These are phyloP conservation scores for Tulasnella sp. DNA, from an alignment of 768 basidiomycete species.

Conservation along the genomic window DNA sequence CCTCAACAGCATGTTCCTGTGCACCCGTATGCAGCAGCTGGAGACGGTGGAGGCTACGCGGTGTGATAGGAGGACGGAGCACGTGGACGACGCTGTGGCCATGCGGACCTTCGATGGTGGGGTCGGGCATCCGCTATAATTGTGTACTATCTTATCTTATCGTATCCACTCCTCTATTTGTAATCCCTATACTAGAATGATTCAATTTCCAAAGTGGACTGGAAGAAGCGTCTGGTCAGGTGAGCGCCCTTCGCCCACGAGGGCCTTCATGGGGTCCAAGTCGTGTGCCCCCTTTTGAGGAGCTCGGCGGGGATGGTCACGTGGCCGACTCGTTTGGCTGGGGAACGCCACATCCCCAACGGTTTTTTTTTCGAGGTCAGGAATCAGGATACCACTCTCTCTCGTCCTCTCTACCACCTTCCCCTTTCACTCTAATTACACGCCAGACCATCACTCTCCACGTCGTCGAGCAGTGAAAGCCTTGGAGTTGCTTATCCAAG, in stretches of 20 bases:
- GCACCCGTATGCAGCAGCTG: background rate
- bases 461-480: background rate
- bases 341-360: slow-evolving; percentile 9
- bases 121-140: background rate
- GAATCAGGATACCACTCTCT: background rate
- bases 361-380: background rate
- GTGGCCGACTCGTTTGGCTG: slow-evolving; percentile 1
- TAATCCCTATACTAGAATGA: too few species aligned
- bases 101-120: background rate
- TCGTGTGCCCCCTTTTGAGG: background rate
- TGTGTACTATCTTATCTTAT: slow-evolving; percentile 1
- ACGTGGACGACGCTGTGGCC: background rate
- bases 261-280: background rate
- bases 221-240: background rate
- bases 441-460: background rate
- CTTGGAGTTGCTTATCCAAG: background rate
- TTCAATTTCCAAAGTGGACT: background rate
- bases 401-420: background rate
- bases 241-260: background rate
- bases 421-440: slow-evolving; percentile 6
- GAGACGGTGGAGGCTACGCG: background rate
- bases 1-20: background rate
- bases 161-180: background rate
- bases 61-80: background rate
- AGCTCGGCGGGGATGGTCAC: background rate